phyloP scores from a whole-genome alignment of 2,329 filamentous ascomycete genomes.

The Nemania diffusa region DNA sequence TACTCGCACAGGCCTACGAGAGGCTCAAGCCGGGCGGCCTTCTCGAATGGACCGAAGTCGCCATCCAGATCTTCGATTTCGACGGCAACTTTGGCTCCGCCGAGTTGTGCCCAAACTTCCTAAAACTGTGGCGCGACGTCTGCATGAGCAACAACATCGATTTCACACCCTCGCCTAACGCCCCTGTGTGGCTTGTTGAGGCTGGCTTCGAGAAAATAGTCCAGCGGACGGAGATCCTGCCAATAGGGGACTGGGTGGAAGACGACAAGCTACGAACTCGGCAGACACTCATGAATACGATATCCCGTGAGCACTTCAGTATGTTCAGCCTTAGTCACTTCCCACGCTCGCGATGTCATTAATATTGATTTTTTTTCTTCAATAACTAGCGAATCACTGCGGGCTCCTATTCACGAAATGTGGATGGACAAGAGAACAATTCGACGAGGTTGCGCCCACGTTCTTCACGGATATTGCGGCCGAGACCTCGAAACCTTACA shows the following conservation, averaged over 20 bases:
- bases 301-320: constrained; percentile 52
- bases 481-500: constrained; percentile 41
- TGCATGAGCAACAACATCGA: constrained; percentile 50
- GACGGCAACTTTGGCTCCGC: constrained; percentile 49
- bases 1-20: constrained; percentile 52
- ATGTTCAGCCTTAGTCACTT: constrained; percentile 29
- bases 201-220: constrained; percentile 55
- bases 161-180: constrained; percentile 53
- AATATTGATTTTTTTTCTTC: constrained; percentile 17
- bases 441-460: constrained; percentile 40
- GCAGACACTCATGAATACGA: constrained; percentile 51
- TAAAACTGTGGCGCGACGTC: constrained; percentile 48
- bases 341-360: not conserved
- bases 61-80: constrained; percentile 55
- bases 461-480: constrained; percentile 40
- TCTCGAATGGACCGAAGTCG: constrained; percentile 58
- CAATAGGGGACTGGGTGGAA: constrained; percentile 53
- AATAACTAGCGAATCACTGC: constrained; percentile 38
- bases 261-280: constrained; percentile 54
- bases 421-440: constrained; percentile 44
- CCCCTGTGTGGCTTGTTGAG: constrained; percentile 50
- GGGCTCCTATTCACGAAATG: constrained; percentile 43
- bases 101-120: constrained; percentile 51
- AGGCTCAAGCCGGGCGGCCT: constrained; percentile 58
- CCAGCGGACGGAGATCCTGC: constrained; percentile 56